Base-by-base conservation (phyloP, 805 yeast species). In the Cyberlindnera bimundalis region DNA sequence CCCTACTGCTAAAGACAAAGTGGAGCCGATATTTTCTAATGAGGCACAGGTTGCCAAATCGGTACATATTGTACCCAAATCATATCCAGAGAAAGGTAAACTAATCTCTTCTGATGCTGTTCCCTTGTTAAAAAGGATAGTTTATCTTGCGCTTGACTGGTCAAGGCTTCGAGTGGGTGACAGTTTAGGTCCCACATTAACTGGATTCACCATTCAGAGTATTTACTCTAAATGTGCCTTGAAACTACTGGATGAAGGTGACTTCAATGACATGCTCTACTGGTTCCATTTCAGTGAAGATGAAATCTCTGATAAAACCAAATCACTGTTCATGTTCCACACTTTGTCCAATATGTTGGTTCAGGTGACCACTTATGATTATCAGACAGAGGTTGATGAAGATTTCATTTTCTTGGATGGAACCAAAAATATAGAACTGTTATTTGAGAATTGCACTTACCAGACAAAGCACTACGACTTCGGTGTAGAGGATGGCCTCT, bases 1-100 rank as follows among this genome's bases (percentile, higher is more conserved):
- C 10, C 48, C 47, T 0, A 26, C 26, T 0, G 7, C 33, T 9
- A 23, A 37, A 8, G 31, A 35, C 4, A 27, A 37, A 21, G 19
- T 30, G 3, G 15, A 25, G 8, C 44, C 46, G 5, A 44, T 56
- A 1, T 53, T 45, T 29, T 17, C 35, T 12, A 42, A 51, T 39
- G 61, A 56, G 25, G 18, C 38, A 9, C 37, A 30, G 1, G 26
- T 42, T 10, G 47, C 58, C 1, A 53, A 46, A 20, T 52, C 58
- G 2, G 27, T 43, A 1, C 35, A 40, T 11, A 18, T 47, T 12
- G 25, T 27, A 8, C 42, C 16, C 8, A 16, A 9, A 6, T 6
- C 7, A 1, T n/a, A 6, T 3, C 32, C 25, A 5, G 13, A 15
- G 16, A 33, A n/a, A 2, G 39, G 45, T 2, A 33, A n/a, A 10